These are phyloP conservation scores for Phytophthora aleatoria DNA, from an alignment of 352 stramenopile genomes.

Conservation along the genomic window DNA sequence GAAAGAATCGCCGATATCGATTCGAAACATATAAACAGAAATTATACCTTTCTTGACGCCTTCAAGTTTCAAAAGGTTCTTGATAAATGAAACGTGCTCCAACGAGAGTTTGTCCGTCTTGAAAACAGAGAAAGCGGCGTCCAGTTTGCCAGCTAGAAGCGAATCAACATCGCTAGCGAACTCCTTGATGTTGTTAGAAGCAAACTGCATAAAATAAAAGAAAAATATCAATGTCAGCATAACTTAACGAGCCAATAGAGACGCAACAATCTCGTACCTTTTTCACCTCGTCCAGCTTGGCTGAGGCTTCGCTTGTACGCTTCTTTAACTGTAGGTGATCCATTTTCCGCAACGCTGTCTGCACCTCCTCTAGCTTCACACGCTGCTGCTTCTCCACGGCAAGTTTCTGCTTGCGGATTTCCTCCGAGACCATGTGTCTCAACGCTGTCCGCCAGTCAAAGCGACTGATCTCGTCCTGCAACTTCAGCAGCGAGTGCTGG, in stretches of 20 bases:
- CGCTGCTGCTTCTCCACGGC: constrained; percentile 52
- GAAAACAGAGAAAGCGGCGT: constrained; percentile 59
- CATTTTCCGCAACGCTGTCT: constrained; percentile 45
- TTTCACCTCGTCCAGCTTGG: constrained; percentile 61
- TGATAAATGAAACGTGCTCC: constrained; percentile 59
- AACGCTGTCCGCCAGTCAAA: constrained; percentile 74
- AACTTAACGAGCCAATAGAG: background rate
- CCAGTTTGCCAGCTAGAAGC: constrained; percentile 55
- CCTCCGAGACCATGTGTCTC: constrained; percentile 59
- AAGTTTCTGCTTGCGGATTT: constrained; percentile 63
- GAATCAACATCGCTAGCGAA: constrained; percentile 56
- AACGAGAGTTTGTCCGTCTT: constrained; percentile 58
- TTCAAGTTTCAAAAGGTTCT: constrained; percentile 60
- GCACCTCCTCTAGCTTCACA: constrained; percentile 51
- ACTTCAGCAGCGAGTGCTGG: constrained; percentile 67
- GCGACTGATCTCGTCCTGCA: constrained; percentile 65
- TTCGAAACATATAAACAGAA: background rate
- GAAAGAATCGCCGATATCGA: background rate
- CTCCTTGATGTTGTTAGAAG: constrained; percentile 56
- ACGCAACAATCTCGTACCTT: constrained; percentile 18
- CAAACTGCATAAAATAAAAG: constrained; percentile 28
- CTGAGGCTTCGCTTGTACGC: constrained; percentile 44
- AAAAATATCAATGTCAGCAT: background rate
- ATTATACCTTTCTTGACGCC: constrained; percentile 40
- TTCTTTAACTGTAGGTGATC: constrained; percentile 52